Evolutionary conservation across 2,329 filamentous ascomycete species (phyloP).

Genomic region (Xylaria digitata): DNA sequence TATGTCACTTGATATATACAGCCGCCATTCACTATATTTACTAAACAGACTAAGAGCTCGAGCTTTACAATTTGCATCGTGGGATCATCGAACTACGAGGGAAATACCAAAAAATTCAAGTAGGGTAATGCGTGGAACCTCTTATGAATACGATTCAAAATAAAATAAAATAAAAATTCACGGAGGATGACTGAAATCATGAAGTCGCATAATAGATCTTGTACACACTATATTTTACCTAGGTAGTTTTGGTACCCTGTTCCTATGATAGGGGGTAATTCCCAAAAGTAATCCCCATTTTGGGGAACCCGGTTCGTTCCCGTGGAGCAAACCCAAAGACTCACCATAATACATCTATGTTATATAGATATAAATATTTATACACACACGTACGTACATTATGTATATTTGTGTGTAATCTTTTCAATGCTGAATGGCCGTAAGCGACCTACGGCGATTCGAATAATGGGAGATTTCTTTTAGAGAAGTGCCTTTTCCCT

Average conservation of each 20-base stretch:
- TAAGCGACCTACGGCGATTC: neutral
- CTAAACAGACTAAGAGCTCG: neutral
- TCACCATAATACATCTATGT: neutral
- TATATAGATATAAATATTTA: neutral
- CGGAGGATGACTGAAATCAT: neutral
- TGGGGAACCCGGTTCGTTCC: neutral
- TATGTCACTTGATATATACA: neutral
- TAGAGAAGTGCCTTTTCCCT: constrained; percentile 59
- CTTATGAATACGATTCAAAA: neutral
- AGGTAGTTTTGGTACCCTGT: neutral
- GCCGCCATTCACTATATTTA: neutral
- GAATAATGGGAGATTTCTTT: neutral
- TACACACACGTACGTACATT: neutral
- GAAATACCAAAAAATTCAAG: neutral
- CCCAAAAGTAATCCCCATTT: neutral
- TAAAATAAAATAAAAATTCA: neutral
- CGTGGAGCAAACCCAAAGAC: neutral
- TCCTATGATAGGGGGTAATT: neutral
- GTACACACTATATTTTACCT: constrained; percentile 11
- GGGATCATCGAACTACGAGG: neutral
- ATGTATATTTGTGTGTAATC: neutral
- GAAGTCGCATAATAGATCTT: neutral
- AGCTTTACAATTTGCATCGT: neutral
- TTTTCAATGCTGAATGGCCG: too few species aligned
- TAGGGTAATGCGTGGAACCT: neutral